These are phyloP conservation scores for Rosa chinensis DNA, from an alignment of 306 rosid genomes.

Conservation along the genomic window DNA sequence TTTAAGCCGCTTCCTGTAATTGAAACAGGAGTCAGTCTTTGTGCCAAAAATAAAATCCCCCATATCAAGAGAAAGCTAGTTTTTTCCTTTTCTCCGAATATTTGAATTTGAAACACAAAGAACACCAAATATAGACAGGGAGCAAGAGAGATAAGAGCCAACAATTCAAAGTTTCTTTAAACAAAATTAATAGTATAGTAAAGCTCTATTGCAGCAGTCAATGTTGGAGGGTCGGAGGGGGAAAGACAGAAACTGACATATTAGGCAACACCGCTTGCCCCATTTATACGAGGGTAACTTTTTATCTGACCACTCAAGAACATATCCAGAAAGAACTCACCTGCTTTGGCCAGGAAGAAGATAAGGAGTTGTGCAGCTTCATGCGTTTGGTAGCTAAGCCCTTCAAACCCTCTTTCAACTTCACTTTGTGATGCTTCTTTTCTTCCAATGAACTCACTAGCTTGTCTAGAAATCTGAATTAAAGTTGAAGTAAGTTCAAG, in stretches of 20 bases:
- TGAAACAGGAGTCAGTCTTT: constrained; percentile 12
- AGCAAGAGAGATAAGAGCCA: not conserved
- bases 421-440: constrained; percentile 86
- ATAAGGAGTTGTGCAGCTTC: constrained; percentile 85
- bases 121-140: not conserved
- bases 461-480: constrained; percentile 81
- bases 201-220: not conserved
- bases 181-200: not conserved
- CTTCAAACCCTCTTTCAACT: constrained; percentile 82
- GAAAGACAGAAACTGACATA: not conserved
- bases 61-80: not conserved
- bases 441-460: constrained; percentile 78
- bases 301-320: not conserved
- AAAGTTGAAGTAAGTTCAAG: constrained; percentile 13
- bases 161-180: not conserved
- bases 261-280: no score
- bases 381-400: constrained; percentile 75
- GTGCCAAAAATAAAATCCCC: not conserved
- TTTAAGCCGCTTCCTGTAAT: constrained; percentile 78
- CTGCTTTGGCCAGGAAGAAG: constrained; percentile 89
- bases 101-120: not conserved
- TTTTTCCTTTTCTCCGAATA: no score
- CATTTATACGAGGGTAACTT: not conserved
- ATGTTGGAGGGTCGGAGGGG: not conserved
- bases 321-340: constrained; percentile 34